Evolutionary conservation across 192 early-diverging fungal genomes (phyloP).

Genomic region (Coemansia sp.): DNA sequence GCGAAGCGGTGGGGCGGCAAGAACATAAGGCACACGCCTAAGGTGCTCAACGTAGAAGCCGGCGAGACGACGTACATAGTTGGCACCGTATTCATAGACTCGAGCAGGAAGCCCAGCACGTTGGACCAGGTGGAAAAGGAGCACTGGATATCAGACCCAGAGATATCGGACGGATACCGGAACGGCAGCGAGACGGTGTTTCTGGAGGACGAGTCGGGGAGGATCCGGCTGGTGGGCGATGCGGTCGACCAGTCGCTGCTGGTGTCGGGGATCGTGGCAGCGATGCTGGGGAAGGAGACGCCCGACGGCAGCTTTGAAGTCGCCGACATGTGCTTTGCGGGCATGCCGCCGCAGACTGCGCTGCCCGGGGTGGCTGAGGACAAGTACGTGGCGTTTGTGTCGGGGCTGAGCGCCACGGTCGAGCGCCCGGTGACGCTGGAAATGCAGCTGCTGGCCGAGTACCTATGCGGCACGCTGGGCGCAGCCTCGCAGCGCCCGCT

Average conservation of each 20-base stretch:
- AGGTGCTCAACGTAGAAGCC: conserved; percentile 73
- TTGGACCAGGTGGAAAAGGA: conserved; percentile 84
- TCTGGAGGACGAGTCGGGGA: conserved; percentile 93
- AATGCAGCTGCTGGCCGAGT: conserved; percentile 77
- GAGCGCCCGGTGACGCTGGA: conserved; percentile 57
- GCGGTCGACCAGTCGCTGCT: conserved; percentile 58
- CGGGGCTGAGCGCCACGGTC: conserved; percentile 69
- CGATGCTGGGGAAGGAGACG: conserved; percentile 78
- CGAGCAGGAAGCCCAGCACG: conserved; percentile 87
- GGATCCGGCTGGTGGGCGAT: conserved; percentile 73
- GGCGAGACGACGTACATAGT: conserved; percentile 70
- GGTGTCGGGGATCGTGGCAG: conserved; percentile 82
- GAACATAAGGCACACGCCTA: conserved; percentile 55
- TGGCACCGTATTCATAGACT: conserved; percentile 90
- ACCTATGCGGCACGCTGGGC: conserved; percentile 75
- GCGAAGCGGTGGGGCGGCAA: conserved; percentile 22
- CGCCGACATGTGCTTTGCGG: conserved; percentile 77
- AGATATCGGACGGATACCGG: conserved; percentile 67
- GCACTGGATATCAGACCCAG: conserved; percentile 68
- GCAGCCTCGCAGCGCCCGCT: neutral
- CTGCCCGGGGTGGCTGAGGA: conserved; percentile 37
- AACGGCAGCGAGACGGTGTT: conserved; percentile 63
- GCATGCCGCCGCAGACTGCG: conserved; percentile 59
- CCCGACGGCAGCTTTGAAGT: conserved; percentile 81
- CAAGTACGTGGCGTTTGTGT: conserved; percentile 77